Evolutionary conservation across 176 grass and related monocot genomes (phyloP).

Genomic region (Musa acuminata): DNA sequence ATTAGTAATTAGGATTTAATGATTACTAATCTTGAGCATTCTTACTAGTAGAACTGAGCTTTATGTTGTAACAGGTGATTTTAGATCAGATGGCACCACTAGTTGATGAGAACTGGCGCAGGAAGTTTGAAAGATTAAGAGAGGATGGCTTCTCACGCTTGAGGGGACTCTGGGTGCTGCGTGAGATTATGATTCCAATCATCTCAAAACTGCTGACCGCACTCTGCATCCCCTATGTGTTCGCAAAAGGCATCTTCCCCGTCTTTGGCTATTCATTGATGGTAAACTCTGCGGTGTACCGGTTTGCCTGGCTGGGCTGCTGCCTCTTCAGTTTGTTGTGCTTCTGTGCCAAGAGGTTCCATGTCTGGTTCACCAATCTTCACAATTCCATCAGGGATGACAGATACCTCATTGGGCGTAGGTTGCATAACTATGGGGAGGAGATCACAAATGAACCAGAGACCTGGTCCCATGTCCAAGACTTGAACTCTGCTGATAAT

Average conservation of each 20-base stretch:
- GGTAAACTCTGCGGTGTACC: constrained; percentile 87
- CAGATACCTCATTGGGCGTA: constrained; percentile 82
- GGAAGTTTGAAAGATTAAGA: constrained; percentile 87
- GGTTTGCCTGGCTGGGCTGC: constrained; percentile 90
- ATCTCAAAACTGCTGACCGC: constrained; percentile 83
- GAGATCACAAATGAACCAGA: constrained; percentile 14
- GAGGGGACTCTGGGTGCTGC: constrained; percentile 82
- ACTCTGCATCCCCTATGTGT: constrained; percentile 78
- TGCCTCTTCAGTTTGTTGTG: constrained; percentile 48
- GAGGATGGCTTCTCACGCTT: constrained; percentile 87
- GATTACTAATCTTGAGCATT: not conserved
- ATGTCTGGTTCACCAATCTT: constrained; percentile 90
- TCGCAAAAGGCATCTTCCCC: constrained; percentile 85
- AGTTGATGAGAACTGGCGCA: constrained; percentile 88
- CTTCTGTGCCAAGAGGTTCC: constrained; percentile 84
- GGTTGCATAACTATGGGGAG: constrained; percentile 89
- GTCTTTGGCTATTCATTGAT: constrained; percentile 76
- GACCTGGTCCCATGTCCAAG: not conserved
- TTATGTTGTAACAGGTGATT: constrained; percentile 54
- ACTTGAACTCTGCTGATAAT: constrained; percentile 5
- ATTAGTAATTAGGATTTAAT: too few relatives aligned
- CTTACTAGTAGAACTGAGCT: not conserved
- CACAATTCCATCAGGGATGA: constrained; percentile 98
- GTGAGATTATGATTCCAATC: constrained; percentile 77
- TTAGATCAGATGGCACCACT: constrained; percentile 94